A percentile compares a stretch with the other conserved stretches of the same genome.
Evolutionary conservation across 148 eudicot species (phyloP).

Genomic region (Nepenthes gracilis): DNA sequence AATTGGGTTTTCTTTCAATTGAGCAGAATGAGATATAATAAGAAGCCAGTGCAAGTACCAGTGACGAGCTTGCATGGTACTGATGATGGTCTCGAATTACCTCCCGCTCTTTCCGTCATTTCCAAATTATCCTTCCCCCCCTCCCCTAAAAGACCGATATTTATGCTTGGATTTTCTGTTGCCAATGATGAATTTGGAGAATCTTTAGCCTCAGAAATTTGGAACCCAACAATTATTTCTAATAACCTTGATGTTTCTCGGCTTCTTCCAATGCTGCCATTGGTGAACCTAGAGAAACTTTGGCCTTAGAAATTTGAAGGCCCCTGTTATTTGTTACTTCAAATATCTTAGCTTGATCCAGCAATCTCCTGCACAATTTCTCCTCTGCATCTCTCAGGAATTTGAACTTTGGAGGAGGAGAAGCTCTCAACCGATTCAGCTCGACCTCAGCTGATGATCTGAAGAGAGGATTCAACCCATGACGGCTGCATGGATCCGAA

Average conservation of each 20-base stretch:
- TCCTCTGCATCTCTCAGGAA: constrained; percentile 94
- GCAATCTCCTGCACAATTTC: constrained; percentile 49
- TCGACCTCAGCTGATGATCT: constrained; percentile 47
- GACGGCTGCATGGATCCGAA: constrained; percentile 16
- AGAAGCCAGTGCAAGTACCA: constrained; percentile 64
- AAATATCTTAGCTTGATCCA: constrained; percentile 55
- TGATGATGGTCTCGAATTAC: too few species aligned
- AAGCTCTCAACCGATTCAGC: constrained; percentile 34
- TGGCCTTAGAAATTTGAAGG: too few species aligned
- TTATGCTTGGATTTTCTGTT: constrained; percentile 2
- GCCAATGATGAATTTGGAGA: neutral
- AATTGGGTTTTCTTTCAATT: too few species aligned
- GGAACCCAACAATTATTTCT: neutral
- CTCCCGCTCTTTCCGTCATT: too few species aligned
- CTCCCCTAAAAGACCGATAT: neutral
- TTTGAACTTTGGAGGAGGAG: constrained; percentile 90
- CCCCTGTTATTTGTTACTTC: constrained; percentile 5
- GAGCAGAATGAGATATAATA: constrained; percentile 23
- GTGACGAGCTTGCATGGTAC: constrained; percentile 20
- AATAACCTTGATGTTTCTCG: neutral
- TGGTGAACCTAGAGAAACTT: too few species aligned
- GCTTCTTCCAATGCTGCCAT: too few species aligned
- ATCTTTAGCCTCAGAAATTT: neutral
- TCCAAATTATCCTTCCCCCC: neutral
- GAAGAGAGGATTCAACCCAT: constrained; percentile 68